phyloP scores from a whole-genome alignment of 2,329 filamentous ascomycete genomes.

The Fusarium piperis region DNA sequence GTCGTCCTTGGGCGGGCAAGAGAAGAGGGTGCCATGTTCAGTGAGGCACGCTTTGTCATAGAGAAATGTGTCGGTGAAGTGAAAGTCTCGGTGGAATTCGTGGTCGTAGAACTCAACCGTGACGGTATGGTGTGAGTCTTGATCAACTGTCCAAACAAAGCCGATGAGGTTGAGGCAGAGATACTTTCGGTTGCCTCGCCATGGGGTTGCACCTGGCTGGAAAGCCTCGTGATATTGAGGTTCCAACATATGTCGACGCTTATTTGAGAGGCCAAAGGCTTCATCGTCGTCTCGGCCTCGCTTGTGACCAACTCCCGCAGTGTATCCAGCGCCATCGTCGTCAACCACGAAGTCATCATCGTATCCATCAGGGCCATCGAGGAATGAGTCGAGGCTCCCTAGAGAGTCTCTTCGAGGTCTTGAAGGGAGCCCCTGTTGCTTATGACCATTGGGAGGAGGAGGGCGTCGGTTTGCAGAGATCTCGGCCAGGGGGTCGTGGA shows the following conservation, averaged over 20 bases:
- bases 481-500: constrained; percentile 80
- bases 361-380: constrained; percentile 65
- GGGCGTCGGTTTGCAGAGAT: constrained; percentile 72
- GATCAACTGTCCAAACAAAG: constrained; percentile 96
- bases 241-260: constrained; percentile 60
- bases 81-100: constrained; percentile 90
- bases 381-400: constrained; percentile 85
- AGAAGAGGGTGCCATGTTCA: constrained; percentile 86
- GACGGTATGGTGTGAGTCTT: constrained; percentile 91
- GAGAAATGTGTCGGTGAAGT: constrained; percentile 94
- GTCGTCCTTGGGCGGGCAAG: constrained; percentile 76
- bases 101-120: constrained; percentile 98
- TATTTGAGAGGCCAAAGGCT: constrained; percentile 55
- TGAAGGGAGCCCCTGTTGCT: constrained; percentile 57
- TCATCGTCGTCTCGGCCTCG: constrained; percentile 64
- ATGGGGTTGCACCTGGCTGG: constrained; percentile 94
- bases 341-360: constrained; percentile 90
- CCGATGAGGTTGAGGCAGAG: constrained; percentile 93
- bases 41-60: constrained; percentile 97
- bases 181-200: constrained; percentile 93
- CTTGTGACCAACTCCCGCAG: constrained; percentile 64
- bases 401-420: constrained; percentile 69
- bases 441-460: constrained; percentile 63
- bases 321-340: constrained; percentile 93
- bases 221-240: constrained; percentile 85